A percentile compares a stretch with the other conserved stretches of the same genome.
Evolutionary conservation across 1,139 yeast species (phyloP).

Genomic region (Kodamaea fungicola): DNA sequence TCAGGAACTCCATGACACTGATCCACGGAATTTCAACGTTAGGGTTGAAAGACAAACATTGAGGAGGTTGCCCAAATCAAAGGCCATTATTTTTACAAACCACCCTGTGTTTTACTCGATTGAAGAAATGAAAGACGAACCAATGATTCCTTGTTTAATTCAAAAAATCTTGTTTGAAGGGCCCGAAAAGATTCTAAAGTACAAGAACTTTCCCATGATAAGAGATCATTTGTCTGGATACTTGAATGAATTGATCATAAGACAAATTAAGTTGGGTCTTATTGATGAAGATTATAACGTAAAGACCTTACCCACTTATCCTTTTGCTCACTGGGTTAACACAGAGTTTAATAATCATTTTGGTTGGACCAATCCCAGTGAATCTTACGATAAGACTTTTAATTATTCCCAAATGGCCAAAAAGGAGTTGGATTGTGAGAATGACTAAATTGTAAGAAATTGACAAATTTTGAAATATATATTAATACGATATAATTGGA

Average conservation of each 20-base stretch:
- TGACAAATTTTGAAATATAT: too few species aligned
- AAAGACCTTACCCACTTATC: constrained; percentile 59
- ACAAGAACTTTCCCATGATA: constrained; percentile 55
- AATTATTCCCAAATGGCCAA: constrained; percentile 23
- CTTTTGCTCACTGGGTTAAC: constrained; percentile 52
- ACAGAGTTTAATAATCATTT: constrained; percentile 37
- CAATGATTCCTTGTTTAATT: constrained; percentile 63
- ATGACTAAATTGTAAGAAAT: constrained; percentile 11
- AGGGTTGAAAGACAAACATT: constrained; percentile 58
- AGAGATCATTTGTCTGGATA: constrained; percentile 59
- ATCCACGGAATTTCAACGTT: constrained; percentile 48
- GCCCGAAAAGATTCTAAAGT: constrained; percentile 61
- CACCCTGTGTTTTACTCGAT: constrained; percentile 69
- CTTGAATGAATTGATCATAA: constrained; percentile 51
- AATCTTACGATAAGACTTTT: constrained; percentile 19
- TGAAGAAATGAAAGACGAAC: constrained; percentile 78
- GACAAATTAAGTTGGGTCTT: constrained; percentile 56
- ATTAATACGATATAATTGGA: too few species aligned
- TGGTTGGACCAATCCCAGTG: constrained; percentile 46
- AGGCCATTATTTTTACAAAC: constrained; percentile 54
- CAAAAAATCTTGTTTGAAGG: constrained; percentile 63
- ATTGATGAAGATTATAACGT: constrained; percentile 56
- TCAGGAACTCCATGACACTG: constrained; percentile 29
- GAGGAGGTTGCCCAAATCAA: constrained; percentile 45
- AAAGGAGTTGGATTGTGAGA: constrained; percentile 15